Percentiles rank a stretch among this genome's conserved stretches.
These are phyloP conservation scores for Astragalus membranaceus DNA, from an alignment of 306 rosid species.

Conservation along the genomic window DNA sequence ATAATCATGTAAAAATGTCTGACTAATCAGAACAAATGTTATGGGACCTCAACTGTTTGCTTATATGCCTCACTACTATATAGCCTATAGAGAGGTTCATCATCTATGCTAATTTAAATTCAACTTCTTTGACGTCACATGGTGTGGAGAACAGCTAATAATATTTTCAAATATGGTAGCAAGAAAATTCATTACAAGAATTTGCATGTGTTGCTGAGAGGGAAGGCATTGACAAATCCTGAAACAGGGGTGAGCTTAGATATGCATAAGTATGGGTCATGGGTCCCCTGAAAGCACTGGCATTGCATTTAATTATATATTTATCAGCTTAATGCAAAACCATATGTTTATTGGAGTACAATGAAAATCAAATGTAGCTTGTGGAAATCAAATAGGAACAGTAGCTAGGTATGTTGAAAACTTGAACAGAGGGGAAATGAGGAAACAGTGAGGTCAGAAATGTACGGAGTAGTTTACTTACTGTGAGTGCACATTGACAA, in stretches of 20 bases:
- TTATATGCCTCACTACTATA: neutral
- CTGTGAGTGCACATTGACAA: slow-evolving; percentile 29
- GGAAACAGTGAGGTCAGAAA: slow-evolving; percentile 2
- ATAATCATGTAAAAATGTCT: neutral
- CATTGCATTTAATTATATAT: slow-evolving; percentile 11
- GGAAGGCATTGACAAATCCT: neutral
- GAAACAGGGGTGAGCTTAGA: neutral
- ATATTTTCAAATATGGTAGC: no score
- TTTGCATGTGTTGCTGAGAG: neutral
- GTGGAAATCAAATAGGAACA: neutral
- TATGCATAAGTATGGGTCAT: neutral
- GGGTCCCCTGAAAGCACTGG: neutral
- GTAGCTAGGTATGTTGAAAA: neutral
- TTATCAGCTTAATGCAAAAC: neutral
- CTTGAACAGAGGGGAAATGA: neutral
- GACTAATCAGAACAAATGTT: neutral
- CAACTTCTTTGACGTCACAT: slow-evolving; percentile 8
- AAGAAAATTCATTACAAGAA: no score
- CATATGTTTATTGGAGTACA: no score
- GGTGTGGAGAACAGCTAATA: neutral
- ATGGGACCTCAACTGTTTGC: neutral
- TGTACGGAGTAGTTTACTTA: slow-evolving; percentile 32
- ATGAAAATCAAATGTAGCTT: neutral
- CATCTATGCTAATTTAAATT: slow-evolving; percentile 3
- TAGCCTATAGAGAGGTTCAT: neutral